Conservation (phyloP, 192 early-diverging fungal genomes). For the Backusella mclennaniae region DNA sequence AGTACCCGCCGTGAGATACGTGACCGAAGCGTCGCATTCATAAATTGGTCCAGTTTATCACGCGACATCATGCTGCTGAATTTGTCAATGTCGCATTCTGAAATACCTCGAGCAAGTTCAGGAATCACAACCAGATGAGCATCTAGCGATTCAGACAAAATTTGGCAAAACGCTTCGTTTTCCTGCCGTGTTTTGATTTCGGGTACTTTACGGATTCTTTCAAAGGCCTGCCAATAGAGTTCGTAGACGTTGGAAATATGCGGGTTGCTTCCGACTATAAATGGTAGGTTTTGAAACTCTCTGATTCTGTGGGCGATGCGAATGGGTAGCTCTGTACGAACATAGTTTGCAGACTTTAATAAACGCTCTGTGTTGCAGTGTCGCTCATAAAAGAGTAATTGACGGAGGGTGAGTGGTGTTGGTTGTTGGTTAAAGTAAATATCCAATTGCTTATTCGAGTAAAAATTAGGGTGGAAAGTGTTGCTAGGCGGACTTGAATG, state of each 20-base stretch:
- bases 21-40: slow-evolving; percentile 86
- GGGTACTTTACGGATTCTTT: slow-evolving; percentile 69
- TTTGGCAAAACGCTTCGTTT: slow-evolving; percentile 79
- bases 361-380: slow-evolving; percentile 84
- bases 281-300: slow-evolving; percentile 92
- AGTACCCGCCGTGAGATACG: slow-evolving; percentile 91
- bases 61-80: not conserved
- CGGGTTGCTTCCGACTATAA: slow-evolving; percentile 92
- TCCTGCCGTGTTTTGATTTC: slow-evolving; percentile 78
- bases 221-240: slow-evolving; percentile 93
- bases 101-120: slow-evolving; percentile 84
- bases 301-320: slow-evolving; percentile 92
- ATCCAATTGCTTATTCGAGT: slow-evolving; percentile 87
- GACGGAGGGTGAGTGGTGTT: slow-evolving; percentile 86
- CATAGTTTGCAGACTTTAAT: slow-evolving; percentile 87
- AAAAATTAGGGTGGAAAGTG: slow-evolving; percentile 60
- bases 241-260: slow-evolving; percentile 78
- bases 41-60: slow-evolving; percentile 76
- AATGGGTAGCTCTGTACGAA: slow-evolving; percentile 85
- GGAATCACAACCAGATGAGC: slow-evolving; percentile 90
- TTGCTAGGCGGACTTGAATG: slow-evolving; percentile 1
- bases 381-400: slow-evolving; percentile 90
- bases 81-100: slow-evolving; percentile 61
- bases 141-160: slow-evolving; percentile 67
- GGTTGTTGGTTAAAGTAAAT: slow-evolving; percentile 76